A percentile compares a stretch with the other conserved stretches of the same genome.
Evolutionary conservation across 106 monocot genomes (phyloP).

Genomic region (Alisma plantagoaquatica): DNA sequence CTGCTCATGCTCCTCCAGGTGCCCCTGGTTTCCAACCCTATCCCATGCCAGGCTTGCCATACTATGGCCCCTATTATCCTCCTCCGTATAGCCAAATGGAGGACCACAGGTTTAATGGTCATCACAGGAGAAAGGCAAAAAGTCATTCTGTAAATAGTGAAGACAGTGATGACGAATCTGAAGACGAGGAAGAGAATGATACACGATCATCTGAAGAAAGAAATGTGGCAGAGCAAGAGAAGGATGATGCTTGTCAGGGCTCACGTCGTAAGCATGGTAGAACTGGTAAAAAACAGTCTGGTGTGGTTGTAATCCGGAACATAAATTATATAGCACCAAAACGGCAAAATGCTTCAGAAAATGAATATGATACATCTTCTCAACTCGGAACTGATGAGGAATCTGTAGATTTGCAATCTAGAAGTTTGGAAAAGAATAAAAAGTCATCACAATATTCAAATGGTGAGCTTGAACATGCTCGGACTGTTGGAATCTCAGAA

Average conservation of each 20-base stretch:
- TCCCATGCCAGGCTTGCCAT: conserved; percentile 69
- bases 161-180: conserved; percentile 28
- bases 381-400: conserved; percentile 32
- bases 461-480: too few relatives aligned
- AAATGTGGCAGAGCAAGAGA: conserved; percentile 26
- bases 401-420: conserved; percentile 23
- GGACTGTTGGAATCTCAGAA: too few relatives aligned
- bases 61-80: conserved; percentile 53
- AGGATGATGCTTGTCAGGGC: conserved; percentile 29
- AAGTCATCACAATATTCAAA: conserved; percentile 32
- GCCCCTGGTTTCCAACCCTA: conserved; percentile 51
- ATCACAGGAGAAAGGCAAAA: conserved; percentile 21
- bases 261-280: conserved; percentile 36
- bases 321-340: conserved; percentile 70
- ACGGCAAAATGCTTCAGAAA: conserved; percentile 37
- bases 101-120: conserved; percentile 27
- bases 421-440: conserved; percentile 24
- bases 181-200: conserved; percentile 5
- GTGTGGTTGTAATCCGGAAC: conserved; percentile 67
- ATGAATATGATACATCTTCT: conserved; percentile 44
- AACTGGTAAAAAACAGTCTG: conserved; percentile 63
- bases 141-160: conserved; percentile 43
- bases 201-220: conserved; percentile 24
- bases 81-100: conserved; percentile 52
- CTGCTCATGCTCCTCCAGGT: conserved; percentile 52